Base-by-base conservation (phyloP, 169 alveolate species). In the Cryptosporidium parvum region DNA sequence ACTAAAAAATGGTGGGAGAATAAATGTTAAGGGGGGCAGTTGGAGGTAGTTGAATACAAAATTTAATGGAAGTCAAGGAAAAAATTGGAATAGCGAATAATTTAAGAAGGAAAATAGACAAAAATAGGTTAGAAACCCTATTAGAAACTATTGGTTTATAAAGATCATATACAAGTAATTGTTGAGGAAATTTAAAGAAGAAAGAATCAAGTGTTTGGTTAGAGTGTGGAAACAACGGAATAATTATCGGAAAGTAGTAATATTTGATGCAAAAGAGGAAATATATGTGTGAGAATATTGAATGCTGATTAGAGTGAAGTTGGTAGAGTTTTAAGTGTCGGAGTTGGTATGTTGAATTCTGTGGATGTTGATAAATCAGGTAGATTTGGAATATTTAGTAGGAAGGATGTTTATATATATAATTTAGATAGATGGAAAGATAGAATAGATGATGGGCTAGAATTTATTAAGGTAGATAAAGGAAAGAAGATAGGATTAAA, bases 331-430 rank as follows among this genome's bases (percentile, higher is more conserved):
- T 45, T 45, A 1, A 45, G 21, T 1, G 21, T 14, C 12, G 21
- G 56, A 45, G 56, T 45, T 45, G 23, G 56, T 18, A 73, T 73
- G 86, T 35, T 53, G 16, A 18, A 73, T 37, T 73, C 72, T 1
- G 71, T 73, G 44, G 86, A 73, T 31, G 56, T 73, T 52, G 86
- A 73, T n/a, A 73, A 1, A n/a, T 53, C 44, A 37, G 86, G 86
- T 14, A 10, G 29, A 37, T 59, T 52, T 56, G 86, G 86, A 51
- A 37, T 73, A 12, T 56, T 12, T 33, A 23, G 68, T 59, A 37
- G 35, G 59, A 73, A 52, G 8, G 70, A 39, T n/a, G 70, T 73
- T 0, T 52, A 39, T 16, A 58, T 73, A 31, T 59, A 53, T 73
- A 39, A 56, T 73, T 56, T 73, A 16, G 6, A 18, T 4, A 37